Conservation (phyloP, 2,329 filamentous ascomycete genomes). For the Lecanicillium sp. region DNA sequence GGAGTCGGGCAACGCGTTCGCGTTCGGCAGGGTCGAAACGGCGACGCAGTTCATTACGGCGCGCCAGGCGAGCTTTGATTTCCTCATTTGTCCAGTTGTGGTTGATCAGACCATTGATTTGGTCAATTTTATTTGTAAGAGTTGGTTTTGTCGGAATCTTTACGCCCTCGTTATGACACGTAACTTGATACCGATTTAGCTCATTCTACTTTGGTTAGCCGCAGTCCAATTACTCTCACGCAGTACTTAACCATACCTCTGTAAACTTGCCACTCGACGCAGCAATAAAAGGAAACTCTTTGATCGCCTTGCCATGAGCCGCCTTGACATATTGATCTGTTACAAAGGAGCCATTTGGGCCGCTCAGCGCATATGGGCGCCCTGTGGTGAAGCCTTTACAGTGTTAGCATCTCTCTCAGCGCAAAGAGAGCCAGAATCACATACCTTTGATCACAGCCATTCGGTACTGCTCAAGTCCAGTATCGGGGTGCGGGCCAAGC, state of each 20-base stretch:
- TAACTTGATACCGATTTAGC: slow-evolving; percentile 71
- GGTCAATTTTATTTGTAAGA: slow-evolving; percentile 63
- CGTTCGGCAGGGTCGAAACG: slow-evolving; percentile 61
- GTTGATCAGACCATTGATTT: slow-evolving; percentile 72
- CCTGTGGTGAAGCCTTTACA: slow-evolving; percentile 64
- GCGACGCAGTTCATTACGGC: slow-evolving; percentile 58
- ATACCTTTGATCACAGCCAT: slow-evolving; percentile 81
- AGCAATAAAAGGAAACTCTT: slow-evolving; percentile 82
- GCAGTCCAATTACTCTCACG: background rate
- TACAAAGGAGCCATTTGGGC: slow-evolving; percentile 66
- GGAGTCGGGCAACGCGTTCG: slow-evolving; percentile 53
- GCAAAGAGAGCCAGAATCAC: slow-evolving; percentile 8
- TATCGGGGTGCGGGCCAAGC: slow-evolving; percentile 67
- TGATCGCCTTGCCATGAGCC: slow-evolving; percentile 74
- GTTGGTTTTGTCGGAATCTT: slow-evolving; percentile 64
- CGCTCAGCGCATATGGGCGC: slow-evolving; percentile 75
- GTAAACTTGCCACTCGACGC: slow-evolving; percentile 81
- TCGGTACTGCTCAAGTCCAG: slow-evolving; percentile 70
- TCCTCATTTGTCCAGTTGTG: slow-evolving; percentile 78
- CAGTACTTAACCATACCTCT: slow-evolving; percentile 47
- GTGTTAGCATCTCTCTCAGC: slow-evolving; percentile 11
- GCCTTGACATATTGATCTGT: slow-evolving; percentile 80
- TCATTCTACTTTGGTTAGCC: slow-evolving; percentile 49
- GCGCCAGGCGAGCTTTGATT: slow-evolving; percentile 68
- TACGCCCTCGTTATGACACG: slow-evolving; percentile 63